A percentile compares a stretch with the other conserved stretches of the same genome.
Evolutionary conservation across 345 rosid genomes (phyloP).

Genomic region (thale cress (Arabidopsis thaliana)): DNA sequence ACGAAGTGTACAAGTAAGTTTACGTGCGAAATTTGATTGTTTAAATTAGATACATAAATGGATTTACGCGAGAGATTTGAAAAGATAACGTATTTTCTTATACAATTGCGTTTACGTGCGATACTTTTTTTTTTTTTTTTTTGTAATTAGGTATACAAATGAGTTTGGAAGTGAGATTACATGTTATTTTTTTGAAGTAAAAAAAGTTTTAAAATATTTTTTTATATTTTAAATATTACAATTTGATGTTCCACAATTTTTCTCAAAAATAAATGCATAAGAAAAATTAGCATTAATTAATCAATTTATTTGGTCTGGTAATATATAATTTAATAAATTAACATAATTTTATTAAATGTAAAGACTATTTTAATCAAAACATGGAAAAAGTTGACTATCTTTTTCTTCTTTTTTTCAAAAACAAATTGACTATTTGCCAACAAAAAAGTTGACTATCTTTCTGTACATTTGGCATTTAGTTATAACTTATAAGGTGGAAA

Average conservation of each 20-base stretch:
- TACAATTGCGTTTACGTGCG: too few species aligned
- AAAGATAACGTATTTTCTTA: too few species aligned
- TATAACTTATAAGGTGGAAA: not conserved
- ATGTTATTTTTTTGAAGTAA: too few species aligned
- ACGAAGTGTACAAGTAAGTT: too few species aligned
- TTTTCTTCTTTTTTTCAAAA: not conserved
- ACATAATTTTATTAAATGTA: not conserved
- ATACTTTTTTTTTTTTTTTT: too few species aligned
- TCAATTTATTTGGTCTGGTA: too few species aligned
- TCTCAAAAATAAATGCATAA: not conserved
- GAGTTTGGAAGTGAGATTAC: too few species aligned
- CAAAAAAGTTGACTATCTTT: not conserved
- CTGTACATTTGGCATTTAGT: not conserved
- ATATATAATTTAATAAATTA: not conserved
- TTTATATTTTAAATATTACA: too few species aligned
- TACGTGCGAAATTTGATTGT: too few species aligned
- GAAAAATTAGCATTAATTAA: not conserved
- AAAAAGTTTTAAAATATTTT: too few species aligned
- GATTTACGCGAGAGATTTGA: not conserved
- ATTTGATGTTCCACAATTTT: not conserved
- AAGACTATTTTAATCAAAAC: not conserved
- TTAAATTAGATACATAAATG: not conserved
- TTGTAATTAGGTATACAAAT: too few species aligned
- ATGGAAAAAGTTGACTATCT: not conserved
- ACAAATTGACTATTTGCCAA: too few species aligned